Evolutionary conservation across 305 asterid species (phyloP).

Genomic region (Fraxinus sp.): DNA sequence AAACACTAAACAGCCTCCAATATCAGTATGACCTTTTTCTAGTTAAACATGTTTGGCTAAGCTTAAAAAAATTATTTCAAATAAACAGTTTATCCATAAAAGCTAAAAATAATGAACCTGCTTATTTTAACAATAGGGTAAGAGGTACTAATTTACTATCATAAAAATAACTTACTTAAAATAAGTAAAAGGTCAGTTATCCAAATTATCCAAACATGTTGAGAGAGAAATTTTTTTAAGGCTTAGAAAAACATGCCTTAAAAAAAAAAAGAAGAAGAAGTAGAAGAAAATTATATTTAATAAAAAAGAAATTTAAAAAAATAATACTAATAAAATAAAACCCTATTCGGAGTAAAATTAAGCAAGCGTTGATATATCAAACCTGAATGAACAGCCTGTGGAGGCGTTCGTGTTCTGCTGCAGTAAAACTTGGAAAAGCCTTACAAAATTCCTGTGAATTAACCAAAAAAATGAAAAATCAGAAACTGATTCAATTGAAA

Average conservation of each 20-base stretch:
- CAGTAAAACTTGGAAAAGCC: constrained; percentile 49
- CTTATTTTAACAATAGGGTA: neutral
- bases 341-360: neutral
- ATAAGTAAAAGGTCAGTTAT: neutral
- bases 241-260: neutral
- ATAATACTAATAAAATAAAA: neutral
- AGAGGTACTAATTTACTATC: neutral
- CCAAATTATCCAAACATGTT: neutral
- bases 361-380: neutral
- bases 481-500: neutral
- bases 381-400: constrained; percentile 62
- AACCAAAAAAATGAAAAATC: neutral
- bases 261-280: too few relatives aligned
- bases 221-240: neutral
- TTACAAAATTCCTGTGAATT: constrained; percentile 46
- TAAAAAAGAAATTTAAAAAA: neutral
- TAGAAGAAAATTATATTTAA: neutral
- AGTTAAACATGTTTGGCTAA: neutral
- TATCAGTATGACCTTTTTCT: neutral
- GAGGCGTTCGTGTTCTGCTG: constrained; percentile 56
- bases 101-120: neutral
- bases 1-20: neutral
- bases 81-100: neutral
- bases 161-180: neutral
- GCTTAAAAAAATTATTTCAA: neutral